Conservation (phyloP, 352 stramenopile genomes). For the Globisporangium splendens region DNA sequence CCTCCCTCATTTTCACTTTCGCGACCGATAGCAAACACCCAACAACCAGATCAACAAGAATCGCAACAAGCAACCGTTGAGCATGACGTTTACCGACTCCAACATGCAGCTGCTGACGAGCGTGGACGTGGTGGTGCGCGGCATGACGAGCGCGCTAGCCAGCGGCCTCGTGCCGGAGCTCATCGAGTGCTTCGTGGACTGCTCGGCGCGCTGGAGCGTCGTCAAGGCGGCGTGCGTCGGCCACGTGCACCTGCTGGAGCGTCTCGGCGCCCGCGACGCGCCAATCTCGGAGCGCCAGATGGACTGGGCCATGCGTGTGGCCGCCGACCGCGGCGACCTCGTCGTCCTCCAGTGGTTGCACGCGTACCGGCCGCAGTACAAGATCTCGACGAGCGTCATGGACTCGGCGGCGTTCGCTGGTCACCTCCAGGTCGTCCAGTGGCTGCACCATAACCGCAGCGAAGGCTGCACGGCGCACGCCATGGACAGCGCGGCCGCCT, state of each 20-base stretch:
- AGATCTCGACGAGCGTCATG: slow-evolving; percentile 45
- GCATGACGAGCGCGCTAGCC: slow-evolving; percentile 23
- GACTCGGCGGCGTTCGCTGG: slow-evolving; percentile 66
- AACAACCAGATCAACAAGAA: too few relatives aligned
- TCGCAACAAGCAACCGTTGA: too few relatives aligned
- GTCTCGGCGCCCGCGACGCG: slow-evolving; percentile 1
- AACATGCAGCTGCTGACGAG: slow-evolving; percentile 21
- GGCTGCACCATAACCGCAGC: slow-evolving; percentile 44
- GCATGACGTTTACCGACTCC: too few relatives aligned
- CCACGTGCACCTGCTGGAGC: slow-evolving; percentile 8
- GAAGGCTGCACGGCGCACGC: slow-evolving; percentile 57
- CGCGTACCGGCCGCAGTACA: slow-evolving; percentile 24
- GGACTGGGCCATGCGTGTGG: slow-evolving; percentile 29
- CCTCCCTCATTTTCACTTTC: too few relatives aligned
- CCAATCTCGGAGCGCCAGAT: slow-evolving; percentile 9
- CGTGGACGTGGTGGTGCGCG: slow-evolving; percentile 36
- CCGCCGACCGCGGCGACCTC: slow-evolving; percentile 37
- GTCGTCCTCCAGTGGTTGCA: slow-evolving; percentile 35
- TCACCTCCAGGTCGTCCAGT: slow-evolving; percentile 49
- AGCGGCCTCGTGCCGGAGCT: slow-evolving; percentile 26
- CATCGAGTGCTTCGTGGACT: slow-evolving; percentile 11
- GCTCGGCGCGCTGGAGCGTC: slow-evolving; percentile 7
- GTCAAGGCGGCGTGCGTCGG: slow-evolving; percentile 5
- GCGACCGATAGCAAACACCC: too few relatives aligned
- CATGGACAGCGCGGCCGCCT: slow-evolving; percentile 57